Base-by-base conservation (phyloP, 148 eudicot species). In the Pharnaceum exiguum region DNA sequence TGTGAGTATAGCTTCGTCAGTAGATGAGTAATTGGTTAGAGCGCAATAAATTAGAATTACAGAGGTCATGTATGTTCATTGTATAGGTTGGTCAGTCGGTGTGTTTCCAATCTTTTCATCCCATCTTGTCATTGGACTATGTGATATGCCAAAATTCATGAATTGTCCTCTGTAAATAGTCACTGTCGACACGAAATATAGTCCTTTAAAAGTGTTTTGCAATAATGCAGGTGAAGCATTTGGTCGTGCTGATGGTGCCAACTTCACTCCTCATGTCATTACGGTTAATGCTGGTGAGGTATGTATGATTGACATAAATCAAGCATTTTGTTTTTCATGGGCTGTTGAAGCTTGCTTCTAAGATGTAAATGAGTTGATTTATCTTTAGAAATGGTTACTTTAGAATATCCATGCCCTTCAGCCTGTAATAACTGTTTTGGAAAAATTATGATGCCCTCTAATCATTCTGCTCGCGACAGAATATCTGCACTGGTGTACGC, bases 211-310 rank as follows among this genome's bases (percentile, higher is more conserved):
- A 29, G 24, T 32, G 10, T 32, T 19, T 13, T 60, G 28, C 22
- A 26, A 45, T 55, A 27, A 33, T 82, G 75, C 49, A 87, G 95
- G 86, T 57, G 77, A 73, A 31, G 75, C 67, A 10, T 32, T 72
- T 45, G 70, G 73, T 35, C 71, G 62, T 48, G 44, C 79, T 16
- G 77, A 82, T 33, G 90, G 95, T 62, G 82, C 77, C 46, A 72
- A 76, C 71, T 87, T 83, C 39, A 71, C 78, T 52, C 84, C 95
- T 25, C 95, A 83, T 45, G 68, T 81, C 60, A 81, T 87, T 66
- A 81, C 79, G 27, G 78, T 87, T 38, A 71, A 81, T 69, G 65
- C 71, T 49, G 95, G 95, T 12, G 95, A 87, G 90, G 95, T 87
- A 81, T 37, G 74, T 62, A 30, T 24, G 43, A 38, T 29, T 5